phyloP scores from a whole-genome alignment of 139 green algal species.

The Coccomyxa sp. region DNA sequence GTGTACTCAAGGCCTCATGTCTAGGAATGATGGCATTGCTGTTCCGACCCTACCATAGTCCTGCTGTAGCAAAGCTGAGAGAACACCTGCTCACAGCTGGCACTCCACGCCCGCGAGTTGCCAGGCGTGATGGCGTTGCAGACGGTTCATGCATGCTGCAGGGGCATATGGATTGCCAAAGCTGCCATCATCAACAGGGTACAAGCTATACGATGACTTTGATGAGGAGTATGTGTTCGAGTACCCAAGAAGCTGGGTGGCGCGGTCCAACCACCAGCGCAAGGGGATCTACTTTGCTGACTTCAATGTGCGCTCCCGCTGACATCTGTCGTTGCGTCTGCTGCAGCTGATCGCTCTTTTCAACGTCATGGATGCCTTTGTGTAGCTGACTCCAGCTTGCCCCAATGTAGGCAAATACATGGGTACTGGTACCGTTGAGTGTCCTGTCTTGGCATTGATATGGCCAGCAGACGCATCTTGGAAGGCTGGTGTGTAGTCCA shows the following conservation, averaged over 20 bases:
- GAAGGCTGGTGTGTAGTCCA: too few species aligned
- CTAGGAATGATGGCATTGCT: too few species aligned
- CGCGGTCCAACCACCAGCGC: constrained; percentile 38
- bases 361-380: too few species aligned
- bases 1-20: not conserved
- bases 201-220: constrained; percentile 35
- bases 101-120: not conserved
- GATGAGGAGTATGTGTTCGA: constrained; percentile 42
- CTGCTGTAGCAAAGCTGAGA: too few species aligned
- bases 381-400: too few species aligned
- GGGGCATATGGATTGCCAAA: constrained; percentile 39
- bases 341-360: too few species aligned
- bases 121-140: not conserved
- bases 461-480: too few species aligned
- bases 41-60: too few species aligned
- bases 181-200: constrained; percentile 22
- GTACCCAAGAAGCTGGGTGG: constrained; percentile 54
- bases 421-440: too few species aligned
- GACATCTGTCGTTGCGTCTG: too few species aligned
- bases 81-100: not conserved
- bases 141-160: not conserved
- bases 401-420: too few species aligned
- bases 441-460: too few species aligned
- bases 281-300: constrained; percentile 49
- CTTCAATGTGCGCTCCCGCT: constrained; percentile 36